Percentiles rank a stretch among this genome's conserved stretches.
These are phyloP conservation scores for Pyricularia sp. DNA, from an alignment of 2,329 filamentous ascomycete species.

Conservation along the genomic window DNA sequence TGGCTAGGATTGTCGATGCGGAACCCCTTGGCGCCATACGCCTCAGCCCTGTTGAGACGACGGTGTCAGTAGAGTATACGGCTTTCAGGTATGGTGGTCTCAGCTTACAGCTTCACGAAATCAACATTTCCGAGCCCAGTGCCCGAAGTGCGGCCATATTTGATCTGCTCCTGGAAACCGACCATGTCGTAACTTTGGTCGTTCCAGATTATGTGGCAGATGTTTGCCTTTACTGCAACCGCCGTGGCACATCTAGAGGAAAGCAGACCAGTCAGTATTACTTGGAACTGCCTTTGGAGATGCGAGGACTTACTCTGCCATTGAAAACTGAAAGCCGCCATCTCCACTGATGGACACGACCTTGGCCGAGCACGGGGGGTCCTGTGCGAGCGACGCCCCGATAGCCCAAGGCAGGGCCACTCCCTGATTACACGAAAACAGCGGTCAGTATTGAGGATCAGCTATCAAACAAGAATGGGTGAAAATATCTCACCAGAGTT, in stretches of 20 bases:
- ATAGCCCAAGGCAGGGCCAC: slow-evolving; percentile 28
- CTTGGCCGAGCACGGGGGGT: slow-evolving; percentile 30
- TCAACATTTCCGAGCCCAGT: slow-evolving; percentile 35
- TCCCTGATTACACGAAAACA: neutral
- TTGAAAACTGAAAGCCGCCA: slow-evolving; percentile 39
- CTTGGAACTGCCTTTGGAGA: neutral
- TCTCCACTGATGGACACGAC: slow-evolving; percentile 35
- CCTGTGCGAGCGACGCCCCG: slow-evolving; percentile 30
- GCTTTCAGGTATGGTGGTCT: neutral
- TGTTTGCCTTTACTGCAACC: slow-evolving; percentile 34
- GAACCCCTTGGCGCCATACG: slow-evolving; percentile 34
- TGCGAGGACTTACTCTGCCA: slow-evolving; percentile 21
- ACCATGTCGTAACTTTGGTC: slow-evolving; percentile 41
- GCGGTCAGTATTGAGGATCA: neutral
- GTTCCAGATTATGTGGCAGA: slow-evolving; percentile 42
- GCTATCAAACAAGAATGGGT: neutral
- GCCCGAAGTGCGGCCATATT: slow-evolving; percentile 34
- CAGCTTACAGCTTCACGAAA: slow-evolving; percentile 24
- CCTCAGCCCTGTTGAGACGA: slow-evolving; percentile 25
- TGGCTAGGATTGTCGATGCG: slow-evolving; percentile 26
- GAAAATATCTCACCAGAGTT: slow-evolving; percentile 23
- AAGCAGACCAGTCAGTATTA: neutral
- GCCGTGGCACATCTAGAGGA: slow-evolving; percentile 25
- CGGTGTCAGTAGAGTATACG: neutral
- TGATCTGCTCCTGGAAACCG: slow-evolving; percentile 39